Evolutionary conservation across 805 yeast species (phyloP), one percentile per base, ranked within the genome.

Genomic region (Metschnikowia dekortorum): DNA sequence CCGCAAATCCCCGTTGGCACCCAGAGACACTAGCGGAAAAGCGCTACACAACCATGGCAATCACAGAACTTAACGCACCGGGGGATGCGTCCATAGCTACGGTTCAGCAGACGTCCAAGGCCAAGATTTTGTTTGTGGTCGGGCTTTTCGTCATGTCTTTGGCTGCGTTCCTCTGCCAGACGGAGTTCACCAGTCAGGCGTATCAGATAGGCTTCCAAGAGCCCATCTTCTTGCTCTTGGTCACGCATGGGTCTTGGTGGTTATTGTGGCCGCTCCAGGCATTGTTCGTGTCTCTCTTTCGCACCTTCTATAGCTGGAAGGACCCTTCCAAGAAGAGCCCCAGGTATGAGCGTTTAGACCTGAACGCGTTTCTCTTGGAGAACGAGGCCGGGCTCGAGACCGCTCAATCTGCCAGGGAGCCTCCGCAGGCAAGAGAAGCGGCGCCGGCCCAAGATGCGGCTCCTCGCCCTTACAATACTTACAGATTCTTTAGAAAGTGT

Each of bases 161-260:
- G 51, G 60, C 79, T 7, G 60, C 90, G 3, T 89, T 89, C 67
- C 90, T 89, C 4, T 60, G 76, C 13, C 96, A 89, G 62, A 89
- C 96, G 0, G 96, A 89, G 63, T 71, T 84, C 52, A 87, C 95
- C 1, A 78, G 89, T 6, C 83, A 83, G 49, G 75, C 89, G 6
- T 85, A 87, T 61, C 70, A 74, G 31, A 62, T 71, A 7, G 78
- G 75, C 3, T 89, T 81, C 64, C 63, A 77, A 46, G 90, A 88
- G 61, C 96, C 96, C 0, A 72, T 87, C 22, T 65, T 88, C 26
- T 68, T 85, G 49, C 67, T 84, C n/a, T 65, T 75, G 48, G 66
- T 87, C 14, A 89, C 96, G 0, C 96, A 89, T 61, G 86, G 90
- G 2, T 79, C 84, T 9, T 87, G 94, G 95, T 72, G 82, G 75